Evolutionary conservation across 805 yeast genomes (phyloP).

Genomic region (Metahyphopichia silvanorum): DNA sequence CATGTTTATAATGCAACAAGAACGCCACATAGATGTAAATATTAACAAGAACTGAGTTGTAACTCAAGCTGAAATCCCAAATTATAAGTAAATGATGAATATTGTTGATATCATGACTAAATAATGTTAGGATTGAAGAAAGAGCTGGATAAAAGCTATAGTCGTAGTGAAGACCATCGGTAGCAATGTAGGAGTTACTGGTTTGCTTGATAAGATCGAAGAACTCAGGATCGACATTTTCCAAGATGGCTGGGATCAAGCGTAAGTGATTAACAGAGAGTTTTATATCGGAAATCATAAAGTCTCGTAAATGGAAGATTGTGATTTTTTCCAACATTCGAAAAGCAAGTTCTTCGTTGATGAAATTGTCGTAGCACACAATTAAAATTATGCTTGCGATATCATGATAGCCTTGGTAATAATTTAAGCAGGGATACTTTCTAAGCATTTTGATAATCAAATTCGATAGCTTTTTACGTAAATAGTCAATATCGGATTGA

Average conservation of each 20-base stretch:
- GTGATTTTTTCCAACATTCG: slow-evolving; percentile 54
- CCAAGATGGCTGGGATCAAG: slow-evolving; percentile 62
- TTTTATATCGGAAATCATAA: slow-evolving; percentile 69
- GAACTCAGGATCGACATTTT: slow-evolving; percentile 42
- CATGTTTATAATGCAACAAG: slow-evolving; percentile 42
- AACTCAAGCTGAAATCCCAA: slow-evolving; percentile 67
- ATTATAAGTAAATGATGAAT: slow-evolving; percentile 50
- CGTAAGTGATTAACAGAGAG: slow-evolving; percentile 64
- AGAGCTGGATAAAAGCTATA: slow-evolving; percentile 57
- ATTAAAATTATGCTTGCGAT: slow-evolving; percentile 65
- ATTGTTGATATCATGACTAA: slow-evolving; percentile 64
- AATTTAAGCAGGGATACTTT: slow-evolving; percentile 58
- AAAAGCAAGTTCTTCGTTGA: slow-evolving; percentile 32
- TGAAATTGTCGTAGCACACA: slow-evolving; percentile 33
- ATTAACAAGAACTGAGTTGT: slow-evolving; percentile 50
- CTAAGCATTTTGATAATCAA: slow-evolving; percentile 56
- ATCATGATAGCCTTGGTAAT: slow-evolving; percentile 95
- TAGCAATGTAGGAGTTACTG: slow-evolving; percentile 18
- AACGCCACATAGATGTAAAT: slow-evolving; percentile 62
- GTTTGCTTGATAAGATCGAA: slow-evolving; percentile 41
- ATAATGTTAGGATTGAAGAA: slow-evolving; percentile 74
- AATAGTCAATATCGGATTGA: slow-evolving; percentile 21
- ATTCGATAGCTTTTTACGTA: slow-evolving; percentile 39
- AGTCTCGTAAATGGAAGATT: slow-evolving; percentile 70
- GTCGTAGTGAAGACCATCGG: slow-evolving; percentile 27